A percentile compares a stretch with the other conserved stretches of the same genome.
Evolutionary conservation across 768 basidiomycete genomes (phyloP).

Genomic region (Russula sp.): DNA sequence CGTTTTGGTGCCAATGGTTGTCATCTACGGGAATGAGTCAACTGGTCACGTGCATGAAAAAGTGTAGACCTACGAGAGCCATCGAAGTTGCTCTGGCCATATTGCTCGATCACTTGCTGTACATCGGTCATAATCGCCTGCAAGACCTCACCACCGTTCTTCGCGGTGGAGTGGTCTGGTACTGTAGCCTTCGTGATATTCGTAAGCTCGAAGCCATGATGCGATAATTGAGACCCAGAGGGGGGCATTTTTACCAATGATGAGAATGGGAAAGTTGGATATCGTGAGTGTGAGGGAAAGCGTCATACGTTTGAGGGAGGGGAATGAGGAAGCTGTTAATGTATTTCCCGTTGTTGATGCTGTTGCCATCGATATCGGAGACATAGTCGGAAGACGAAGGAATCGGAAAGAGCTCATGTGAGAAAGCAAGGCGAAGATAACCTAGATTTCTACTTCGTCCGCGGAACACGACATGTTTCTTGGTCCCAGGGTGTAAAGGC

Average conservation of each 20-base stretch:
- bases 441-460: background rate
- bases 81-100: conserved; percentile 50
- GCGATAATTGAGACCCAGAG: conserved; percentile 31
- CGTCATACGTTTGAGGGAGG: background rate
- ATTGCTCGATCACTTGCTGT: conserved; percentile 82
- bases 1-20: conserved; percentile 55
- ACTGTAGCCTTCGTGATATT: background rate
- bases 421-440: background rate
- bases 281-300: background rate
- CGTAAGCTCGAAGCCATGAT: conserved; percentile 32
- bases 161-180: background rate
- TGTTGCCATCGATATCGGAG: background rate
- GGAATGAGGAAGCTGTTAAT: background rate
- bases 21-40: conserved; percentile 36
- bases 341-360: too few species aligned
- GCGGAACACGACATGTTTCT: background rate
- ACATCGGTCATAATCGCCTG: conserved; percentile 84
- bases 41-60: conserved; percentile 49
- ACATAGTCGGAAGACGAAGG: background rate
- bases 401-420: background rate
- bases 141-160: conserved; percentile 54
- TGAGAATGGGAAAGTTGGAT: background rate
- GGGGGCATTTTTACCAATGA: background rate
- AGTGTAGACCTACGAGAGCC: conserved; percentile 70
- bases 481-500: background rate